These are phyloP conservation scores for Ceratobasidium sp. DNA, from an alignment of 1,284 basidiomycete species.

Conservation along the genomic window DNA sequence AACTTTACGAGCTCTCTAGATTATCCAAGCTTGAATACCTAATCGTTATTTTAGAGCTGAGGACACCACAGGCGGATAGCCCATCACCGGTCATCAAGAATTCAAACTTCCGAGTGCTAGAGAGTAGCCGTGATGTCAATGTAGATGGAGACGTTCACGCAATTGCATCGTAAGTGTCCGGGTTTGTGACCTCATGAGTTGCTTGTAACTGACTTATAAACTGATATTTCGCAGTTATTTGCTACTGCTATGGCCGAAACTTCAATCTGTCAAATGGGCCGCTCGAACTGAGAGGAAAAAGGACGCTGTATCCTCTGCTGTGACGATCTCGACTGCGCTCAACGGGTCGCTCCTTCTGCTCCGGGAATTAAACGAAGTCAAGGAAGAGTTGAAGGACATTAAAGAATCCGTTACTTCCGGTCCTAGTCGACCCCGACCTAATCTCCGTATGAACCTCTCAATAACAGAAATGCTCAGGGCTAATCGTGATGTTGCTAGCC, in stretches of 20 bases:
- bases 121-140: background rate
- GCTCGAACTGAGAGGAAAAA: background rate
- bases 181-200: background rate
- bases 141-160: background rate
- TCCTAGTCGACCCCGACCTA: too few species aligned
- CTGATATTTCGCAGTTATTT: background rate
- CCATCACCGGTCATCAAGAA: background rate
- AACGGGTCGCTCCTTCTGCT: background rate
- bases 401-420: too few species aligned
- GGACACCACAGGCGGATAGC: background rate
- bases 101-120: background rate
- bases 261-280: background rate
- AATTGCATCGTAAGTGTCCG: background rate
- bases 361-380: too few species aligned
- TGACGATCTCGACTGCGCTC: background rate
- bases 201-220: background rate
- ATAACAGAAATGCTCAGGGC: too few species aligned
- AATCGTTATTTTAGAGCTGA: background rate
- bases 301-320: background rate
- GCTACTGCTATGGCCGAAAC: background rate
- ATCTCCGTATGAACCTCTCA: too few species aligned
- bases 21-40: background rate
- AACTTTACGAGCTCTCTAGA: background rate
- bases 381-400: too few species aligned
- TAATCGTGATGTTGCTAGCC: too few species aligned